A percentile compares a stretch with the other conserved stretches of the same genome.
These are phyloP conservation scores for Lactifluus volemus DNA, from an alignment of 768 basidiomycete species.

Conservation along the genomic window DNA sequence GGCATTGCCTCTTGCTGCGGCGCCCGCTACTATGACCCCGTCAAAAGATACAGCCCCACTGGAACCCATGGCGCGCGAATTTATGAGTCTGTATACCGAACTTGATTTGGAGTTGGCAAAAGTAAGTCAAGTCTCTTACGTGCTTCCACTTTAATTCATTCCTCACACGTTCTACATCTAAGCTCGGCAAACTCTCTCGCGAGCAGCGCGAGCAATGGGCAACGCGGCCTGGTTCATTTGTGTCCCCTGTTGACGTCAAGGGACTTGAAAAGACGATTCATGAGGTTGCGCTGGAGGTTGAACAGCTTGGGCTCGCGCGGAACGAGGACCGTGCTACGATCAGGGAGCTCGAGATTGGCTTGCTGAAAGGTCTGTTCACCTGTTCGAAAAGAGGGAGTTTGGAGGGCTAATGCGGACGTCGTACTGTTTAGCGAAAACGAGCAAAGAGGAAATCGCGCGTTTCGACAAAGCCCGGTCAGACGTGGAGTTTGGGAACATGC, in stretches of 20 bases:
- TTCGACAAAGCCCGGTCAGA: slow-evolving; percentile 75
- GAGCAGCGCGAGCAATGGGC: slow-evolving; percentile 27
- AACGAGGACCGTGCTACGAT: slow-evolving; percentile 35
- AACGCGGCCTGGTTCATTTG: neutral
- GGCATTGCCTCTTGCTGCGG: neutral
- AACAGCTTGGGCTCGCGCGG: slow-evolving; percentile 36
- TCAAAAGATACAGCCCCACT: slow-evolving; percentile 27
- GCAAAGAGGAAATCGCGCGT: slow-evolving; percentile 73
- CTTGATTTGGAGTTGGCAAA: slow-evolving; percentile 47
- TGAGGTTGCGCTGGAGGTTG: slow-evolving; percentile 44
- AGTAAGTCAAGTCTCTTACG: slow-evolving; percentile 35
- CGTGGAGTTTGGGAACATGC: slow-evolving; percentile 52
- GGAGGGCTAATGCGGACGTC: neutral
- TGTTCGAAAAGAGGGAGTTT: neutral
- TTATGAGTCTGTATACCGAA: slow-evolving; percentile 37
- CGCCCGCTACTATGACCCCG: neutral
- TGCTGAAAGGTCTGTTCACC: slow-evolving; percentile 51
- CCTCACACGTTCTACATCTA: neutral
- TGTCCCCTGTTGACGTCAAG: slow-evolving; percentile 43
- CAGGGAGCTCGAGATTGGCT: slow-evolving; percentile 50
- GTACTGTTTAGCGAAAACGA: slow-evolving; percentile 52
- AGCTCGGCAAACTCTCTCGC: slow-evolving; percentile 39
- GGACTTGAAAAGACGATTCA: slow-evolving; percentile 43
- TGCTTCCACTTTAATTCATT: neutral
- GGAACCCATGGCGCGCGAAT: slow-evolving; percentile 53